These are phyloP conservation scores for Ganoderma meredithae DNA, from an alignment of 1,284 basidiomycete species.

Conservation along the genomic window DNA sequence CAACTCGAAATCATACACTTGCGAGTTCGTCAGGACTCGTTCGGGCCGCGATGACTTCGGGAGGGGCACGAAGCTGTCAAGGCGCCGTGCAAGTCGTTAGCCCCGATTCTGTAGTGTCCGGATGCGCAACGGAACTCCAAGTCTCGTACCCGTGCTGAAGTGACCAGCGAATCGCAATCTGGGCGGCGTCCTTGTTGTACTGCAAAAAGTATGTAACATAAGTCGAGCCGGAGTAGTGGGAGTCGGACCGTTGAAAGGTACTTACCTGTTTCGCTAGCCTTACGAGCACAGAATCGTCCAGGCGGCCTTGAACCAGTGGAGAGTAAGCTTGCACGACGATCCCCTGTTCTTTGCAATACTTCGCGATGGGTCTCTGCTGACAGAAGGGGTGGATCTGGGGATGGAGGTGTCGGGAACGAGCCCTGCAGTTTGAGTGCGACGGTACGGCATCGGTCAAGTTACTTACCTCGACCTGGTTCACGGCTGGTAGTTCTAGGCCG, in stretches of 20 bases:
- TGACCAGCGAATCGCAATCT: slow-evolving; percentile 76
- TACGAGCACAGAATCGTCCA: slow-evolving; percentile 50
- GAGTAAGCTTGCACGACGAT: slow-evolving; percentile 79
- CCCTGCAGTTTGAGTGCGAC: too few relatives aligned
- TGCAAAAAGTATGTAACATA: slow-evolving; percentile 25
- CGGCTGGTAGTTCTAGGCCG: slow-evolving; percentile 68
- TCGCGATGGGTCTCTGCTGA: slow-evolving; percentile 81
- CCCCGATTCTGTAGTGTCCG: not conserved
- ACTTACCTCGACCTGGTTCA: slow-evolving; percentile 88
- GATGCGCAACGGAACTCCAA: not conserved
- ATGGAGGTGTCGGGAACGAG: not conserved
- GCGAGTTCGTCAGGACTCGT: slow-evolving; percentile 58
- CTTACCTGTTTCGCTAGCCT: slow-evolving; percentile 44
- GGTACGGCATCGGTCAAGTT: not conserved
- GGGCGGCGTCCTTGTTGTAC: slow-evolving; percentile 59
- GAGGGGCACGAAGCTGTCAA: slow-evolving; percentile 51
- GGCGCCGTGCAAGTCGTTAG: not conserved
- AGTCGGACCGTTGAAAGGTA: not conserved
- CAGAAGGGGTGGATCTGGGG: slow-evolving; percentile 82
- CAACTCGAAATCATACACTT: slow-evolving; percentile 64
- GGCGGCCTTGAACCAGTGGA: slow-evolving; percentile 52
- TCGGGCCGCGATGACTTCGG: slow-evolving; percentile 58
- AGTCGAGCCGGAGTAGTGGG: not conserved
- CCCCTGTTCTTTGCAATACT: slow-evolving; percentile 71
- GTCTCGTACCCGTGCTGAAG: slow-evolving; percentile 56